These are phyloP conservation scores for Chenopodium suecicum DNA, from an alignment of 148 eudicot species.

Conservation along the genomic window DNA sequence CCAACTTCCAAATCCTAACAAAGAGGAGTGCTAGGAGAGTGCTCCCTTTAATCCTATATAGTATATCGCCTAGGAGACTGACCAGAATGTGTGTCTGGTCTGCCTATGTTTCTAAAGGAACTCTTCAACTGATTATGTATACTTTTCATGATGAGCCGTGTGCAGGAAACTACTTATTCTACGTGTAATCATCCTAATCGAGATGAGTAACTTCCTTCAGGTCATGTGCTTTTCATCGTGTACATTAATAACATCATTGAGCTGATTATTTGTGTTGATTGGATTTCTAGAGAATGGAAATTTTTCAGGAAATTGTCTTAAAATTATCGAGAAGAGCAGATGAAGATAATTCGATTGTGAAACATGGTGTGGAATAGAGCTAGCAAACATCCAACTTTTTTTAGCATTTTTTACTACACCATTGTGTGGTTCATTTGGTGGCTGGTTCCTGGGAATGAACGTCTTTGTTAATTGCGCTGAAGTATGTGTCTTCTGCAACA, in stretches of 20 bases:
- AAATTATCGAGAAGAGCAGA: no score
- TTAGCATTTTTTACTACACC: no score
- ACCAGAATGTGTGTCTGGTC: neutral
- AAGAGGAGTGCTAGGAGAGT: neutral
- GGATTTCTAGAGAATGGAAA: no score
- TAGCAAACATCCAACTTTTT: no score
- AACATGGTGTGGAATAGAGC: no score
- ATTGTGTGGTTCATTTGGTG: no score
- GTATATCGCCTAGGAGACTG: neutral
- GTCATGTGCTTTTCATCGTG: neutral
- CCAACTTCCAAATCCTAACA: neutral
- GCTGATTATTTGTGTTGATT: neutral
- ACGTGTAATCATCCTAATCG: neutral
- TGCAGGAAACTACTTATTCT: neutral
- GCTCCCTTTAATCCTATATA: neutral
- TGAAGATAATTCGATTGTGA: no score
- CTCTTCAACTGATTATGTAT: neutral
- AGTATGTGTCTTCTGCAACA: no score
- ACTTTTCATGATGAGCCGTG: neutral
- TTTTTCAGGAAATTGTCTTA: no score
- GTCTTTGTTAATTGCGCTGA: no score
- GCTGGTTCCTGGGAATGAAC: no score
- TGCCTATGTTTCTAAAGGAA: slow-evolving; percentile 2
- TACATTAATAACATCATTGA: neutral
- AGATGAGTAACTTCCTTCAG: neutral